Evolutionary conservation across 2,329 filamentous ascomycete species (phyloP), one percentile per base, ranked within the genome.

Genomic region (Stachybotrys echinatus): DNA sequence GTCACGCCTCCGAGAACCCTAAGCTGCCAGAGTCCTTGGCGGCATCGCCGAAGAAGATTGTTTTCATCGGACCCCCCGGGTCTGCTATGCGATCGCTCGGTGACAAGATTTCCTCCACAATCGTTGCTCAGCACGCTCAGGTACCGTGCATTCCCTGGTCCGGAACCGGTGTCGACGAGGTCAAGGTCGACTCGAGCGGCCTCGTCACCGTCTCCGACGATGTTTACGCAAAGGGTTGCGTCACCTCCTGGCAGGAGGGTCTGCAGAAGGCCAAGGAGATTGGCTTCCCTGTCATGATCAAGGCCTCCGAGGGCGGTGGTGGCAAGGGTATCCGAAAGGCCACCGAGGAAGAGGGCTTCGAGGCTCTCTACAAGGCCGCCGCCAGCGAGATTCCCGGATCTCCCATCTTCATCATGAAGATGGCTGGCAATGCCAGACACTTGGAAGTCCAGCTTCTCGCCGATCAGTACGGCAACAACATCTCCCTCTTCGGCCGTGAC

Each of bases 111-210:
- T 99, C 94, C 42, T 99, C 94, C 55, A 99, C 94, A 58, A 99
- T 99, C 65, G 94, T 99, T 56, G 94, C 94, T 65, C 94, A 99
- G 72, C 94, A 99, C 73, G 94, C 94, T 47, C 76, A 87, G 42
- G 95, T 99, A 44, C 94, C 94, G 42, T 99, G 94, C 67, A 99
- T 99, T 65, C 94, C 94, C n/a, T 99, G 94, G 94, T 99, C 94
- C 45, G 94, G 94, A 70, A 90, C 90, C 23, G 94, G 94, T 52
- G 90, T 99, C 21, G 81, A 89, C 57, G 71, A 87, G 50, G 94
- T 99, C 55, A 73, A 79, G 51, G 75, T 96, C 45, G 92, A 95
- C 67, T 74, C 83, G 5, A 67, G 89, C 10, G 92, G 89, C 56
- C 94, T 99, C 56, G 95, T 99, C 51, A 97, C 94, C 1, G 94